Base-by-base conservation (phyloP, 1,284 basidiomycete species). In the Cutaneotrichosporon sp. region DNA sequence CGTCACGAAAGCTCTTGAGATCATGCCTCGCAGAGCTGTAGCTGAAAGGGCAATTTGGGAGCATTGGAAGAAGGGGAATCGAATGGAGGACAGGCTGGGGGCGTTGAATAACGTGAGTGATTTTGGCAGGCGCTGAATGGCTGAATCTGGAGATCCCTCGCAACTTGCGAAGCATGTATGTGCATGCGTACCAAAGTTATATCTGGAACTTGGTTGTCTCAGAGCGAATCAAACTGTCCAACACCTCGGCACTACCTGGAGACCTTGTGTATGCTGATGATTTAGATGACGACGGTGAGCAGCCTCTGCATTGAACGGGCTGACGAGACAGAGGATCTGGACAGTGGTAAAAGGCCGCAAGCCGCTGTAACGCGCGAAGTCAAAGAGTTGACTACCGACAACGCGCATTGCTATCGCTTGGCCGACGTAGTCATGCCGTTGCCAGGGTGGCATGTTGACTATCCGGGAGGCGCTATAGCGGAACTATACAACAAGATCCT, bases 181-280 rank as follows among this genome's bases (percentile, higher is more conserved):
- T 97, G 44, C 96, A 99, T 74, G 93, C 94, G 35, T 98, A 97
- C 73, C 96, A 99, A 73, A 94, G 90, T 15, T 98, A 97, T 66
- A 85, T 98, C 26, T 99, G 94, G 96, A 99, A 98, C 74, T 83
- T 89, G 41, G 84, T 97, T 52, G 89, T 92, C 20, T 96, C 92
- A 13, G 90, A 94, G 72, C 84, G 96, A 14, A 85, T 97, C 63
- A 83, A 83, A 59, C 84, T 87, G 68, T 92, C 93, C 1, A 78
- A 82, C 15, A 83, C 85, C 13, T 81, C 81, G 55, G 84, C 90
- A 1, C 80, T 93, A 23, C 82, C 83, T 9, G 96, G 96, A 0
- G 96, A 99, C 70, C 78, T 97, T 13, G 87, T 96, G 8, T 86
- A 71, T 20, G 77, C 75, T 8, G 77, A 79, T 33, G 68, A 66